Conservation (phyloP, 805 yeast genomes). For the Priceomyces medius region DNA sequence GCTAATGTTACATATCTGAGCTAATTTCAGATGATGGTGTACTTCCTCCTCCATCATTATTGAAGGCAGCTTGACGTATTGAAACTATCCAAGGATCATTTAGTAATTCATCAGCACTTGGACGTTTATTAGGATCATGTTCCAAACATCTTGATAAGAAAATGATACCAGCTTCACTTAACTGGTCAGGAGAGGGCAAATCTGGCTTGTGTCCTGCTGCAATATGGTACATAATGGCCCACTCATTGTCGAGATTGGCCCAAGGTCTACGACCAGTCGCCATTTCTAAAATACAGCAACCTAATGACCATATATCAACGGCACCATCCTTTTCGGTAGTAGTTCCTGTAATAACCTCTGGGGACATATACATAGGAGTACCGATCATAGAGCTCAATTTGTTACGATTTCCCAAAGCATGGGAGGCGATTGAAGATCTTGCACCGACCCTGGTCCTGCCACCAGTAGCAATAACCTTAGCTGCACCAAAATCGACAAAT, state of each 20-base stretch:
- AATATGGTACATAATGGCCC: conserved; percentile 98
- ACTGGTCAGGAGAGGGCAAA: conserved; percentile 74
- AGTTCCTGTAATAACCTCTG: conserved; percentile 87
- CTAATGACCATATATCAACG: conserved; percentile 92
- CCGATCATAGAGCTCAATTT: conserved; percentile 68
- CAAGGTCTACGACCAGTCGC: conserved; percentile 95
- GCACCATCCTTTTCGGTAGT: conserved; percentile 60
- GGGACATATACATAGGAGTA: conserved; percentile 99
- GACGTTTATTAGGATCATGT: conserved; percentile 77
- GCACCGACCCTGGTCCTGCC: conserved; percentile 39
- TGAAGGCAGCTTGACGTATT: conserved; percentile 69
- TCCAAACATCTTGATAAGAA: conserved; percentile 77
- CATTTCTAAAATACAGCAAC: conserved; percentile 96
- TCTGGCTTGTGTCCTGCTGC: conserved; percentile 93
- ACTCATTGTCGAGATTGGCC: conserved; percentile 94
- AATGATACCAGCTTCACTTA: conserved; percentile 67
- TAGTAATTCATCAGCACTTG: conserved; percentile 79
- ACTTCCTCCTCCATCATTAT: conserved; percentile 27
- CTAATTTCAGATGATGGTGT: conserved; percentile 39
- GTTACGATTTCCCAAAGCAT: conserved; percentile 5
- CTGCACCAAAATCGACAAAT: conserved; percentile 97
- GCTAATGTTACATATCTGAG: conserved; percentile 3
- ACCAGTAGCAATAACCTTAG: conserved; percentile 77
- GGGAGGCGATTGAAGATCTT: conserved; percentile 7
- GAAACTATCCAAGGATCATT: conserved; percentile 87